Base-by-base conservation (phyloP, 2,329 filamentous ascomycete species). In the Escovopsis sp. region DNA sequence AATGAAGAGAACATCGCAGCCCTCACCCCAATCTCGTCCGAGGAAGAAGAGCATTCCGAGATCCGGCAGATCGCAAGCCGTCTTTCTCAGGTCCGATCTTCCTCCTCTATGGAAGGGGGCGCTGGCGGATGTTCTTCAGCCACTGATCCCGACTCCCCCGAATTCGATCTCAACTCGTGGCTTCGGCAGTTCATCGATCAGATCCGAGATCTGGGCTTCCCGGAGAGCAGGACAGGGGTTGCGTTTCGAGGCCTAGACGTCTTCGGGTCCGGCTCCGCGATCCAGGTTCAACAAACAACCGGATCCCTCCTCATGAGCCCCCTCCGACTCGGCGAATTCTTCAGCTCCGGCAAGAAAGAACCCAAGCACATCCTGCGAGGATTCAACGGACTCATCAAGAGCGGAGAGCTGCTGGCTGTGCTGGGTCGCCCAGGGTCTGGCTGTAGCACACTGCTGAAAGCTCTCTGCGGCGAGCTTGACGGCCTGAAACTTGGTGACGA, bases 241-340 rank as follows among this genome's bases (percentile, higher is more conserved):
- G 70, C 72, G 0, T 84, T 77, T 61, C 74, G 74, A 46, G 68
- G 82, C 41, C 67, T 85, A 32, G 73, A 72, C 43, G 77, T 86
- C 0, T 78, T 68, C 6, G 82, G 82, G 0, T 77, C 77, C 0
- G 81, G 80, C 0, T 69, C 72, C 3, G 77, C 78, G 1, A 55
- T 86, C 23, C 78, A 84, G 48, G 63, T 85, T 1, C 82, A 87
- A 53, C 66, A 77, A 43, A 85, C 75, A 3, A 77, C 86, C 3
- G 68, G 65, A 2, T 77, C 76, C 1, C 59, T 75, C 7, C 55
- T 83, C 19, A 57, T 72, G 46, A 65, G 72, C 0, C 81, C 77
- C 0, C 59, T 83, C 19, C 67, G 75, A 1, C 54, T 74, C 0
- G 65, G 70, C 1, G 73, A 83, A 44, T 60, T 70, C 36, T 64